A percentile compares a stretch with the other conserved stretches of the same genome.
phyloP scores from a whole-genome alignment of 192 early-diverging fungal genomes.

The Jimgerdemannia flammicorona region DNA sequence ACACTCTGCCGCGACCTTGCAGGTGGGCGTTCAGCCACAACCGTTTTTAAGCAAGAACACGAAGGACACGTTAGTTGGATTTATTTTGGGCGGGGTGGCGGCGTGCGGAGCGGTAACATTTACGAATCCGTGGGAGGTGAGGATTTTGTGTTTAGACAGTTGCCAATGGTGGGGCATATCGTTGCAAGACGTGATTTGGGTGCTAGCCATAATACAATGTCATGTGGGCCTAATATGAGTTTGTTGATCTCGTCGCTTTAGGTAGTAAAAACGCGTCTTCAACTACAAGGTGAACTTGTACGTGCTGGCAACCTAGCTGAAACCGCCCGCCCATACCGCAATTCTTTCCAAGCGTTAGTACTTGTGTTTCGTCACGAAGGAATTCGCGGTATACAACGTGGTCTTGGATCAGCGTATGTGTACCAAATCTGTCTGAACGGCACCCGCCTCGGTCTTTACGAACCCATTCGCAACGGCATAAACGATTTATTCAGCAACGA shows the following conservation, averaged over 20 bases:
- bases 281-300: conserved; percentile 88
- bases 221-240: background rate
- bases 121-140: conserved; percentile 93
- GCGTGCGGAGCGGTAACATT: conserved; percentile 92
- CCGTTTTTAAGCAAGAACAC: background rate
- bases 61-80: conserved; percentile 46
- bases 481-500: conserved; percentile 36
- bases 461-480: conserved; percentile 68
- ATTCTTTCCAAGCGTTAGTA: conserved; percentile 72
- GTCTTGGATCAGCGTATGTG: conserved; percentile 82
- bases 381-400: conserved; percentile 80
- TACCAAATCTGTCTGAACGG: conserved; percentile 95
- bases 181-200: background rate
- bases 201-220: background rate
- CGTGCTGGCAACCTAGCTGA: conserved; percentile 36
- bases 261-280: conserved; percentile 92
- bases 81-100: conserved; percentile 77
- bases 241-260: conserved; percentile 19
- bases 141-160: background rate
- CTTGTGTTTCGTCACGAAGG: conserved; percentile 82
- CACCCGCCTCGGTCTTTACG: conserved; percentile 87
- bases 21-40: background rate
- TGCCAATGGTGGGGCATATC: background rate
- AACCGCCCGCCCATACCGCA: conserved; percentile 60
- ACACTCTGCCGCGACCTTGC: background rate